Conservation (phyloP, 1,139 yeast species). For the Yamadazyma blattariae region DNA sequence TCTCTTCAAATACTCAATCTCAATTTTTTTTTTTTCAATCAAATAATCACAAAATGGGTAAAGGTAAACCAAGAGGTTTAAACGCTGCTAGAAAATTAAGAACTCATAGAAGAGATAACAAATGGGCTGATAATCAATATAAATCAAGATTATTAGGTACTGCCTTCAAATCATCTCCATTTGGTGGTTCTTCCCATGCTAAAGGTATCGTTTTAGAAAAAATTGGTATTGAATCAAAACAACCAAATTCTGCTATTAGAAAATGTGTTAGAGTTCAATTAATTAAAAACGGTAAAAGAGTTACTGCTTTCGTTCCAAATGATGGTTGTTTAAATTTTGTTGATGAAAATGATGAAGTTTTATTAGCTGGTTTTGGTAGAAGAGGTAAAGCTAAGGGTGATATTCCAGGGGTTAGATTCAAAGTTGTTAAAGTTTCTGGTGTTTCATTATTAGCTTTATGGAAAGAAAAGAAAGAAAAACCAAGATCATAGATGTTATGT, state of each 20-base stretch:
- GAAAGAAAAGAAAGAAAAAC: conserved; percentile 99
- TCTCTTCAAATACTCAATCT: no score
- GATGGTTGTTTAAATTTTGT: conserved; percentile 99
- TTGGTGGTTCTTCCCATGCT: conserved; percentile 99
- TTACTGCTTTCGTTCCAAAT: conserved; percentile 99
- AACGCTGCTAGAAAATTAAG: conserved; percentile 99
- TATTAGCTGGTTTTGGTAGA: conserved; percentile 99
- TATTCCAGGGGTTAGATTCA: conserved; percentile 99
- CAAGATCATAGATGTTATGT: conserved; percentile 75
- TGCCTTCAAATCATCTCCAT: conserved; percentile 99
- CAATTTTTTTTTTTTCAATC: conserved; percentile 1
- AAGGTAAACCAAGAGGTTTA: conserved; percentile 97
- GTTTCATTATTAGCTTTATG: conserved; percentile 99
- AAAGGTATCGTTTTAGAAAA: conserved; percentile 99
- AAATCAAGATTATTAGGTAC: conserved; percentile 99
- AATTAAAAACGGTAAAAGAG: conserved; percentile 99
- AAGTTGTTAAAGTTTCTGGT: conserved; percentile 99
- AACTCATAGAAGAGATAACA: conserved; percentile 99
- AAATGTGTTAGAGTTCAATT: conserved; percentile 99
- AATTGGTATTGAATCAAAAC: conserved; percentile 99
- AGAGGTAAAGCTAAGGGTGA: conserved; percentile 99
- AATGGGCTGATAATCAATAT: conserved; percentile 99
- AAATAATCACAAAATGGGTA: conserved; percentile 72
- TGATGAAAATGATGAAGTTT: conserved; percentile 99
- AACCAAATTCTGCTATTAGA: conserved; percentile 99